A percentile compares a stretch with the other conserved stretches of the same genome.
phyloP scores from a whole-genome alignment of 2,329 filamentous ascomycete species.

The Beauveria sp. region DNA sequence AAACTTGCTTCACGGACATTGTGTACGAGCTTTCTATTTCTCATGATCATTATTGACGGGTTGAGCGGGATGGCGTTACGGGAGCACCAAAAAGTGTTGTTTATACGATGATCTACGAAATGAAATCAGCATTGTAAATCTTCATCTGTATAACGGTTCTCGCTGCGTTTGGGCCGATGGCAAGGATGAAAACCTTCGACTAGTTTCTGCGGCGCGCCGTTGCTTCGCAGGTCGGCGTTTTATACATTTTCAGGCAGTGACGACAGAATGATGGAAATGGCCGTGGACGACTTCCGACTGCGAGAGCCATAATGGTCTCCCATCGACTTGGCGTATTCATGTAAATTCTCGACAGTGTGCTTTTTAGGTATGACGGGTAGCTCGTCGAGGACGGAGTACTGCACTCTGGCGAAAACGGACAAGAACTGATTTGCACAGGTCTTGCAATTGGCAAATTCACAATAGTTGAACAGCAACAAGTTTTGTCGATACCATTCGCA shows the following conservation, averaged over 20 bases:
- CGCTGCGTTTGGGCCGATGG: too few relatives aligned
- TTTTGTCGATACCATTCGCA: too few relatives aligned
- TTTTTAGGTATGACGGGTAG: slow-evolving; percentile 41
- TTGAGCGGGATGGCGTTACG: slow-evolving; percentile 1
- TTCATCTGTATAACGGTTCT: too few relatives aligned
- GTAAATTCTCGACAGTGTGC: slow-evolving; percentile 40
- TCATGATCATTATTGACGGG: background rate
- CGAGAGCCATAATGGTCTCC: slow-evolving; percentile 47
- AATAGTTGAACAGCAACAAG: background rate
- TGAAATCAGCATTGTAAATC: background rate
- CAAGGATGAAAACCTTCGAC: too few relatives aligned
- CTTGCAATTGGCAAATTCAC: background rate
- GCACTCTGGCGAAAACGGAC: slow-evolving; percentile 17
- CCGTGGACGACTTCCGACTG: slow-evolving; percentile 31
- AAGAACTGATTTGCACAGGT: slow-evolving; percentile 25
- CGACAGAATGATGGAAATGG: slow-evolving; percentile 31
- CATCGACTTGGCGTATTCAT: slow-evolving; percentile 43
- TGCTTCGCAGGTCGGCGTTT: too few relatives aligned
- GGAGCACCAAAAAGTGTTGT: background rate
- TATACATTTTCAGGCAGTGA: too few relatives aligned
- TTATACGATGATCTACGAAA: background rate
- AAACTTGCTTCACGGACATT: background rate
- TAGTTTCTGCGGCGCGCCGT: too few relatives aligned
- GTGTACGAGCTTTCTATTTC: background rate
- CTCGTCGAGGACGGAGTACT: slow-evolving; percentile 33